These are phyloP conservation scores for Serendipita sp. DNA, from an alignment of 1,284 basidiomycete species.

Conservation along the genomic window DNA sequence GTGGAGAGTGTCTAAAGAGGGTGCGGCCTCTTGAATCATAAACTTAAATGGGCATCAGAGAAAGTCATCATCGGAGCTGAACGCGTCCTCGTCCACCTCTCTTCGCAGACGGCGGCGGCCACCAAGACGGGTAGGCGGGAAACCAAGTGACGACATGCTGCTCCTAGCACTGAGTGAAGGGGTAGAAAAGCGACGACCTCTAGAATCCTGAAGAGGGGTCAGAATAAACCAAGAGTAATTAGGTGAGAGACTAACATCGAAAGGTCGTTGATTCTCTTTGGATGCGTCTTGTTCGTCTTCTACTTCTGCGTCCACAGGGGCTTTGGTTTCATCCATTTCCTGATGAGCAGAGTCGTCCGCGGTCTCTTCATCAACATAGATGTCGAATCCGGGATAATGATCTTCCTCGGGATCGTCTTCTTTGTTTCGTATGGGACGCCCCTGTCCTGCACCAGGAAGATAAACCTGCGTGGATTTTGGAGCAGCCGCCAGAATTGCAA, in stretches of 20 bases:
- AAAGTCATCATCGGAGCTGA: background rate
- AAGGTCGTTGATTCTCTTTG: background rate
- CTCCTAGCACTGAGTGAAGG: background rate
- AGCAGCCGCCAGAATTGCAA: background rate
- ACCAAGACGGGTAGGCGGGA: background rate
- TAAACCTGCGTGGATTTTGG: background rate
- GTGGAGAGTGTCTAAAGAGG: too few relatives aligned
- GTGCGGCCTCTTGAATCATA: background rate
- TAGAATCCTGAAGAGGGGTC: background rate
- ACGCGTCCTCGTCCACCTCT: background rate
- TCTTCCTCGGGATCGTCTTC: conserved; percentile 6
- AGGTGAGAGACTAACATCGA: background rate
- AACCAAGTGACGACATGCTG: conserved; percentile 1
- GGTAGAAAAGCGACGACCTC: background rate
- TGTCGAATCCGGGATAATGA: conserved; percentile 5
- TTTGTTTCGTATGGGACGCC: background rate
- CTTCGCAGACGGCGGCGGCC: background rate
- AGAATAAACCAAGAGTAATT: background rate
- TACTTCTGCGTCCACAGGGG: background rate
- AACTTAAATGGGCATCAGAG: background rate
- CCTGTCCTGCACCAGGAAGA: background rate
- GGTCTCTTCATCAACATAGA: background rate
- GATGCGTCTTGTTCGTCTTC: background rate
- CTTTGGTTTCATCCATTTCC: background rate
- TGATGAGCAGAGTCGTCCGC: background rate